Percentiles rank a stretch among this genome's conserved stretches.
Evolutionary conservation across 169 alveolate genomes (phyloP).

Genomic region (Plasmodium gonderi): DNA sequence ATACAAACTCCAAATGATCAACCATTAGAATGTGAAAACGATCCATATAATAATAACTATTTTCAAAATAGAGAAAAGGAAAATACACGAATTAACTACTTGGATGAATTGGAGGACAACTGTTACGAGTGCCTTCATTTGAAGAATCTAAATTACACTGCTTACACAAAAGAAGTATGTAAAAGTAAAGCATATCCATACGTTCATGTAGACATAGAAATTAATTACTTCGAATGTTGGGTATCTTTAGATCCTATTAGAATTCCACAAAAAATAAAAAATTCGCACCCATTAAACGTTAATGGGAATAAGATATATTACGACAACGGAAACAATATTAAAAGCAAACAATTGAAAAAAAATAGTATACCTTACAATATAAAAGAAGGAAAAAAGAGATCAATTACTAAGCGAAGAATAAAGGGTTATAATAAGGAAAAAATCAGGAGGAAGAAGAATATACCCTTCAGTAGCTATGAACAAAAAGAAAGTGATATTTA

Average conservation of each 20-base stretch:
- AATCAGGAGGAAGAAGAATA: background rate
- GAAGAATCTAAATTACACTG: conserved; percentile 38
- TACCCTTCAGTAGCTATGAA: background rate
- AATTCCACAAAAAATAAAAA: conserved; percentile 62
- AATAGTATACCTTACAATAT: background rate
- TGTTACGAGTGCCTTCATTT: conserved; percentile 34
- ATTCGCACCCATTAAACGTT: background rate
- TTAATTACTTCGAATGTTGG: conserved; percentile 67
- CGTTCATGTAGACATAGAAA: conserved; percentile 67
- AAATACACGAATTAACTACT: background rate
- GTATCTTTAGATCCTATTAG: conserved; percentile 65
- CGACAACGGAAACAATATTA: background rate
- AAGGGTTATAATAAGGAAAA: background rate
- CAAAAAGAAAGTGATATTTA: background rate
- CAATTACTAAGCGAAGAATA: background rate
- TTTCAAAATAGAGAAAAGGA: background rate
- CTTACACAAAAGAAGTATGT: conserved; percentile 68
- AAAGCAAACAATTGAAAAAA: background rate
- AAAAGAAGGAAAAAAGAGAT: background rate
- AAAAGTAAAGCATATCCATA: conserved; percentile 42
- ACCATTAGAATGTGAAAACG: background rate
- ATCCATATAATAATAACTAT: background rate
- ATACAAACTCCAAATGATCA: background rate
- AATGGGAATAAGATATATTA: background rate
- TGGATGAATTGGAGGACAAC: background rate